A percentile compares a stretch with the other conserved stretches of the same genome.
Evolutionary conservation across 1,284 basidiomycete genomes (phyloP).

Genomic region (Rhodotorula sp.): DNA sequence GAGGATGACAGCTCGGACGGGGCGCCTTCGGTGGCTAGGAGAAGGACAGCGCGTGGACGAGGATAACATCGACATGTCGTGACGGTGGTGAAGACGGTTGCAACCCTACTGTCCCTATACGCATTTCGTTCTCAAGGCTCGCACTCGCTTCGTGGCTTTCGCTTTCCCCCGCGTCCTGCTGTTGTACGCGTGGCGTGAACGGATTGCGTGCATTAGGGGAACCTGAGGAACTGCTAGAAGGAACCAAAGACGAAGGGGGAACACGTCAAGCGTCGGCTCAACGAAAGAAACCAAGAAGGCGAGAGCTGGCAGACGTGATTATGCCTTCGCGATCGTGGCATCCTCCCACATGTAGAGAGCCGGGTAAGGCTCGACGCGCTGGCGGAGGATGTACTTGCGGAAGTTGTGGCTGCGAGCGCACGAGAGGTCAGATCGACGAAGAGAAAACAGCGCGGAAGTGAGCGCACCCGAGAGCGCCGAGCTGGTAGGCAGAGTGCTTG

Average conservation of each 20-base stretch:
- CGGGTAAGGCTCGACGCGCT: background rate
- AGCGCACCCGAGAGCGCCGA: constrained; percentile 59
- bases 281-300: too few relatives aligned
- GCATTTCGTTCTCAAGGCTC: background rate
- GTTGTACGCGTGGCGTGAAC: too few relatives aligned
- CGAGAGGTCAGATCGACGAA: too few relatives aligned
- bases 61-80: too few relatives aligned
- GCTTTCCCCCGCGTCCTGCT: too few relatives aligned
- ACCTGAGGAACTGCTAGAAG: too few relatives aligned
- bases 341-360: constrained; percentile 1
- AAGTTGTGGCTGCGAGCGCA: background rate
- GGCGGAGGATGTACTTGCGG: constrained; percentile 4
- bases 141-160: background rate
- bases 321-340: too few relatives aligned
- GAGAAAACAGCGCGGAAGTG: background rate
- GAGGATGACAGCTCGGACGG: constrained; percentile 26
- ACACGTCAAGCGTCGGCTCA: too few relatives aligned
- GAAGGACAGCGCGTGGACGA: constrained; percentile 1
- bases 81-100: background rate
- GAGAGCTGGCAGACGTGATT: too few relatives aligned
- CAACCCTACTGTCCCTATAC: too few relatives aligned
- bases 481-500: constrained; percentile 64
- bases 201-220: too few relatives aligned
- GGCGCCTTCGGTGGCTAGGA: constrained; percentile 10
- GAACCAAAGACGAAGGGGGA: too few relatives aligned